Evolutionary conservation across 75 land plant genomes (phyloP).

Genomic region (Selaginella moellendorffii): DNA sequence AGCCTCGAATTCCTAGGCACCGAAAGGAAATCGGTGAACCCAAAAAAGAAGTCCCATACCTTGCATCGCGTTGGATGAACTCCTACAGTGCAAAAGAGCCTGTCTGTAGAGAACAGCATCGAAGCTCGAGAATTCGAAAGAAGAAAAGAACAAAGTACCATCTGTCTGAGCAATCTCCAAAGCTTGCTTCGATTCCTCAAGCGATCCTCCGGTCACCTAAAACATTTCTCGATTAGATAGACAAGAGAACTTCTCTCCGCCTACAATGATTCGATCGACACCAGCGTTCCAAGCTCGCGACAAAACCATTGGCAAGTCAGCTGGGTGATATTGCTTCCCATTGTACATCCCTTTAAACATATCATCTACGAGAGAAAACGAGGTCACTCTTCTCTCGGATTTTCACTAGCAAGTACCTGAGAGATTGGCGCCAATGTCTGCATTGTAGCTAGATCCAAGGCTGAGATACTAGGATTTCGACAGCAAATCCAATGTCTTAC

Average conservation of each 20-base stretch:
- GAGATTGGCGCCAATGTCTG: constrained; percentile 24
- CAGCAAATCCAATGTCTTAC: neutral
- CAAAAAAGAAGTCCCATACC: constrained; percentile 26
- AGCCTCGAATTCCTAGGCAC: constrained; percentile 75
- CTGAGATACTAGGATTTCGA: too few species aligned
- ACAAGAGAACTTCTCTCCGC: neutral
- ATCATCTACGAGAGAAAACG: constrained; percentile 39
- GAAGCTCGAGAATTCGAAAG: neutral
- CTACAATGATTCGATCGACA: constrained; percentile 81
- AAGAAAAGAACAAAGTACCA: constrained; percentile 28
- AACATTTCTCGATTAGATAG: neutral
- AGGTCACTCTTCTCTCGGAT: neutral
- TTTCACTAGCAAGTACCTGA: constrained; percentile 11
- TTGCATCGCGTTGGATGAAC: constrained; percentile 95
- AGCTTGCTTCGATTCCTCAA: constrained; percentile 81
- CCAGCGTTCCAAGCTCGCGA: constrained; percentile 85
- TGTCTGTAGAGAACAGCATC: constrained; percentile 28
- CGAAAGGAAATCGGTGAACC: neutral
- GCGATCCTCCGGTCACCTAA: constrained; percentile 81
- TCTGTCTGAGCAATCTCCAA: constrained; percentile 86
- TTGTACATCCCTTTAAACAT: constrained; percentile 94
- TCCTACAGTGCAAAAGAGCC: constrained; percentile 91
- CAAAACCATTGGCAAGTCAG: constrained; percentile 60
- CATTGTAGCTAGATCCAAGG: neutral
- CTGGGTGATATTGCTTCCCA: constrained; percentile 59